These are phyloP conservation scores for Chalaropsis thielavioides DNA, from an alignment of 2,329 filamentous ascomycete genomes.

Conservation along the genomic window DNA sequence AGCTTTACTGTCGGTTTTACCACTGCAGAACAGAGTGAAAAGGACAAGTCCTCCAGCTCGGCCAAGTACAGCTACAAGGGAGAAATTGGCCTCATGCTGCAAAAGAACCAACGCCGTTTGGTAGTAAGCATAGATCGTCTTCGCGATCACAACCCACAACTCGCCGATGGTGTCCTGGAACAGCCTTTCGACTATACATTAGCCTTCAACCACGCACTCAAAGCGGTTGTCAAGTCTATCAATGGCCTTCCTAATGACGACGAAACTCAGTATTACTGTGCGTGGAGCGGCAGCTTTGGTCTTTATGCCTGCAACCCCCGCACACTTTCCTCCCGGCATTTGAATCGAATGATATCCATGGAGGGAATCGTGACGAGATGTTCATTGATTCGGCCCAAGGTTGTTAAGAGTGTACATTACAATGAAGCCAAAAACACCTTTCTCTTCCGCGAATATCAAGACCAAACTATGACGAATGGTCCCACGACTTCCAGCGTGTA, in stretches of 20 bases:
- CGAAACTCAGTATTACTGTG: conserved; percentile 85
- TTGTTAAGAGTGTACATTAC: conserved; percentile 97
- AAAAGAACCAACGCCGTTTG: conserved; percentile 50
- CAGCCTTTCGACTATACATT: conserved; percentile 77
- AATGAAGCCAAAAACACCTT: conserved; percentile 79
- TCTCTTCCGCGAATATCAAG: conserved; percentile 76
- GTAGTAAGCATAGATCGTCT: conserved; percentile 80
- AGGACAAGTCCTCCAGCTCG: neutral
- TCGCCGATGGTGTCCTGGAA: conserved; percentile 64
- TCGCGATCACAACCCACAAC: conserved; percentile 67
- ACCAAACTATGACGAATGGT: conserved; percentile 94
- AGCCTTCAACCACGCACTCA: conserved; percentile 82
- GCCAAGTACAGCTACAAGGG: conserved; percentile 57
- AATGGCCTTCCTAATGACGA: conserved; percentile 61
- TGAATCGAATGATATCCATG: conserved; percentile 94
- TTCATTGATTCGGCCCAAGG: conserved; percentile 86
- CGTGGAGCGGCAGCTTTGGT: conserved; percentile 92
- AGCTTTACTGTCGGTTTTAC: neutral
- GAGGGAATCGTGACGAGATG: conserved; percentile 96
- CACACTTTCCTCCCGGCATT: conserved; percentile 72
- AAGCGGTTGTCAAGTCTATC: conserved; percentile 70
- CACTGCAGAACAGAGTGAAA: neutral
- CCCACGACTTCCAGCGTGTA: conserved; percentile 84
- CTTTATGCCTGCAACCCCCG: conserved; percentile 89
- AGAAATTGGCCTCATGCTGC: conserved; percentile 68